Evolutionary conservation across 495 filamentous ascomycete genomes (phyloP).

Genomic region (Penicillium lividum): DNA sequence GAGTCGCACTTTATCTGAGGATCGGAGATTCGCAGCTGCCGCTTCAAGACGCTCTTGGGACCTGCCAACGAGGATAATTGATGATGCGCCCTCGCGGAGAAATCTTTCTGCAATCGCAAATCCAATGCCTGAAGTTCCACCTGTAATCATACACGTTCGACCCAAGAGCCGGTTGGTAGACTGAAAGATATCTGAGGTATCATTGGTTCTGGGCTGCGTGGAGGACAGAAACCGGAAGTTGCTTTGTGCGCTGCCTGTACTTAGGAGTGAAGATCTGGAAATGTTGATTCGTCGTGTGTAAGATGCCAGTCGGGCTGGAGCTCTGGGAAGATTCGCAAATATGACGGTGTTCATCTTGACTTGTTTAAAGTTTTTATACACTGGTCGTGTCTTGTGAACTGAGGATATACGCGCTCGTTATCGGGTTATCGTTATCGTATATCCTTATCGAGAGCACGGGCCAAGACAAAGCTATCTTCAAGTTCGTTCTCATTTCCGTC

Average conservation of each 20-base stretch:
- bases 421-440: slow-evolving; percentile 18
- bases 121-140: slow-evolving; percentile 66
- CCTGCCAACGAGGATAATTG: slow-evolving; percentile 55
- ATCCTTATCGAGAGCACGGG: slow-evolving; percentile 31
- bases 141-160: slow-evolving; percentile 60
- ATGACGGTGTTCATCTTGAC: neutral
- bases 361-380: neutral
- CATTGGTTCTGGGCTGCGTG: neutral
- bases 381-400: no score
- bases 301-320: neutral
- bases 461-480: slow-evolving; percentile 15
- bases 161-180: slow-evolving; percentile 34
- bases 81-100: slow-evolving; percentile 58
- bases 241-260: neutral
- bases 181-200: slow-evolving; percentile 3
- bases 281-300: slow-evolving; percentile 2
- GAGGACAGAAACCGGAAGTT: slow-evolving; percentile 19
- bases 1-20: slow-evolving; percentile 29
- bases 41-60: slow-evolving; percentile 41
- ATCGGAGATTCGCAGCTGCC: slow-evolving; percentile 29
- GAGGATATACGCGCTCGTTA: neutral
- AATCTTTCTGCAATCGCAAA: slow-evolving; percentile 67
- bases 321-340: neutral
- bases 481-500: neutral
- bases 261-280: slow-evolving; percentile 1